phyloP scores from a whole-genome alignment of 2,329 filamentous ascomycete genomes.

The Dactylonectria macrodidyma region DNA sequence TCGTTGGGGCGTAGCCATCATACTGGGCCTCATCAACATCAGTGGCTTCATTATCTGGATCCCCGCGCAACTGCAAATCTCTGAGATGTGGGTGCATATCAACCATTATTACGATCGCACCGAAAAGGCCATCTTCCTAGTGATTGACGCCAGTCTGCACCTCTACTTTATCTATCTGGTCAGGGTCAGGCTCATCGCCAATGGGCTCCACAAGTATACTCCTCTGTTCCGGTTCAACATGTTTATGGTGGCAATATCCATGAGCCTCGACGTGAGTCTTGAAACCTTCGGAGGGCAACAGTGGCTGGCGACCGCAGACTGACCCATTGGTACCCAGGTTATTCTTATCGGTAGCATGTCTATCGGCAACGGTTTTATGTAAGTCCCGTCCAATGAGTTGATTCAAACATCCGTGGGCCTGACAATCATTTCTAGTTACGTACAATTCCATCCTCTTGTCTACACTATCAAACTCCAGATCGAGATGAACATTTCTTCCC shows the following conservation, averaged over 20 bases:
- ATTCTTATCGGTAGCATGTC: conserved; percentile 36
- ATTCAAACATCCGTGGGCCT: background rate
- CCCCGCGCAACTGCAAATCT: no score
- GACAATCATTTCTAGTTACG: conserved; percentile 26
- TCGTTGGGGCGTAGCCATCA: no score
- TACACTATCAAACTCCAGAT: conserved; percentile 41
- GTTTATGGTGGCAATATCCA: conserved; percentile 43
- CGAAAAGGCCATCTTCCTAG: conserved; percentile 26
- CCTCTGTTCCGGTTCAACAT: conserved; percentile 56
- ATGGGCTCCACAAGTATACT: conserved; percentile 65
- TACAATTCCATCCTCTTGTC: conserved; percentile 41
- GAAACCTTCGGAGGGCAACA: background rate
- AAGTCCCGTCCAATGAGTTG: conserved; percentile 15
- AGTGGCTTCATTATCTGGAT: no score
- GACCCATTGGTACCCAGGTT: no score
- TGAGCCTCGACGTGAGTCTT: conserved; percentile 42
- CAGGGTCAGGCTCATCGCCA: conserved; percentile 79
- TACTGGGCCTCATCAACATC: no score
- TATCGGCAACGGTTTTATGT: conserved; percentile 44
- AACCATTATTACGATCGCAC: conserved; percentile 56
- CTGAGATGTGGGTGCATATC: no score
- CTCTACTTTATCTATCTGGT: conserved; percentile 74
- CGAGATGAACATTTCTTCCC: conserved; percentile 25
- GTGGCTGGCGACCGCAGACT: no score
- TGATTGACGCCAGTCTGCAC: conserved; percentile 56